Evolutionary conservation across 192 early-diverging fungal species (phyloP).

Genomic region (Gonapodya sp.): DNA sequence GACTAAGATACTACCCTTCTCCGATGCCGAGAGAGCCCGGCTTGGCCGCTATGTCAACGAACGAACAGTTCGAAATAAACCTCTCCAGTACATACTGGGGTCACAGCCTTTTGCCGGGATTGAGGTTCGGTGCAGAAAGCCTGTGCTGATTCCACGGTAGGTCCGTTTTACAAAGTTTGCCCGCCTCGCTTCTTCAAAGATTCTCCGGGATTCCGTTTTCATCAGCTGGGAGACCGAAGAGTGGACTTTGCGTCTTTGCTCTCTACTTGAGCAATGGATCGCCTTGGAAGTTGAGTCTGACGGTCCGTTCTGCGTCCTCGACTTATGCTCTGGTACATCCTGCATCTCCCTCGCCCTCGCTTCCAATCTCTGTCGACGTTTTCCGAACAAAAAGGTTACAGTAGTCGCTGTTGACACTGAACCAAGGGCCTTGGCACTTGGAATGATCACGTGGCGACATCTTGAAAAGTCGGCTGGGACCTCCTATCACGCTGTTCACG

Average conservation of each 20-base stretch:
- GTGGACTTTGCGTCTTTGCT: conserved; percentile 59
- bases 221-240: conserved; percentile 92
- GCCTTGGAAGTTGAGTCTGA: not conserved
- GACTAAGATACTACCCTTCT: too few relatives aligned
- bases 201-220: too few relatives aligned
- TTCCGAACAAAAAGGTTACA: conserved; percentile 24
- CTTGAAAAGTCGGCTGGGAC: not conserved
- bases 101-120: conserved; percentile 76
- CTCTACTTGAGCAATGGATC: conserved; percentile 27
- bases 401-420: conserved; percentile 56
- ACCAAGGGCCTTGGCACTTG: conserved; percentile 48
- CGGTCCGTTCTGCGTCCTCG: conserved; percentile 54
- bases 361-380: conserved; percentile 32
- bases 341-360: conserved; percentile 72
- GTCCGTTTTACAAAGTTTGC: too few relatives aligned
- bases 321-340: conserved; percentile 80
- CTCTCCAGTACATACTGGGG: conserved; percentile 88
- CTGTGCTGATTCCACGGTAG: conserved; percentile 77
- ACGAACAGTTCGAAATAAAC: conserved; percentile 56
- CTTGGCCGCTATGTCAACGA: conserved; percentile 37
- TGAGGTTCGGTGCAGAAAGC: conserved; percentile 56
- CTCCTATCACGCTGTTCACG: not conserved
- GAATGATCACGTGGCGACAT: conserved; percentile 22
- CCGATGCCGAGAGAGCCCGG: conserved; percentile 18
- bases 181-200: too few relatives aligned